phyloP scores from a whole-genome alignment of 2,329 filamentous ascomycete genomes.

The Trichophyton verrucosum region DNA sequence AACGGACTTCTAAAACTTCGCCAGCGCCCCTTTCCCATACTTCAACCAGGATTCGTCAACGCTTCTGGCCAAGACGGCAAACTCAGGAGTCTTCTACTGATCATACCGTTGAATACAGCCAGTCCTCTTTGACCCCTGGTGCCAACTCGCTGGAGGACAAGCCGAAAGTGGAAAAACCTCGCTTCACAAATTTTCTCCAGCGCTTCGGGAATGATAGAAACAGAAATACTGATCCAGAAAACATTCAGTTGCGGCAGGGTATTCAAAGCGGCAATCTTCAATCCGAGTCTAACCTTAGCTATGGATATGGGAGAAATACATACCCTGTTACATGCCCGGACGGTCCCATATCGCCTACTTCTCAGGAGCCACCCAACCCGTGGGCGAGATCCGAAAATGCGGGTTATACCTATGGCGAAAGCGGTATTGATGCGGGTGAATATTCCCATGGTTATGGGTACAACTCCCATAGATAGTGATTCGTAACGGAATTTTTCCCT shows the following conservation, averaged over 20 bases:
- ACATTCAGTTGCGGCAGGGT: neutral
- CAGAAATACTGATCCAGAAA: neutral
- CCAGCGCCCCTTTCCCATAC: neutral
- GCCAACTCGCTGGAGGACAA: slow-evolving; percentile 8
- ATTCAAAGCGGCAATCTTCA: neutral
- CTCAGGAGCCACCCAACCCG: neutral
- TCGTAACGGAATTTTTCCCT: neutral
- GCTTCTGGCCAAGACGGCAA: neutral
- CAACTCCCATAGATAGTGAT: neutral
- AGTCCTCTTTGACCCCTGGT: neutral
- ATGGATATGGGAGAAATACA: neutral
- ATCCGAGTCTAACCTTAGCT: neutral
- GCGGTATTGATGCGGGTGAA: slow-evolving; percentile 6
- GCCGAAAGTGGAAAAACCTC: slow-evolving; percentile 8
- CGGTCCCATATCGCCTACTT: neutral
- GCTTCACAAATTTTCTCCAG: slow-evolving; percentile 7
- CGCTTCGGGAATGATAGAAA: neutral
- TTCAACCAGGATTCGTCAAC: neutral
- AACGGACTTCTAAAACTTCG: slow-evolving; percentile 2
- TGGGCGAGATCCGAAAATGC: neutral
- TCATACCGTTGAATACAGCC: slow-evolving; percentile 1
- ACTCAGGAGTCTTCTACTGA: neutral
- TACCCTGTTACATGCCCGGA: neutral
- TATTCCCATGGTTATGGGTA: slow-evolving; percentile 14
- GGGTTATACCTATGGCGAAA: slow-evolving; percentile 11